Conservation (phyloP, 2,329 filamentous ascomycete species). For the Emmonsiellopsis sp. region DNA sequence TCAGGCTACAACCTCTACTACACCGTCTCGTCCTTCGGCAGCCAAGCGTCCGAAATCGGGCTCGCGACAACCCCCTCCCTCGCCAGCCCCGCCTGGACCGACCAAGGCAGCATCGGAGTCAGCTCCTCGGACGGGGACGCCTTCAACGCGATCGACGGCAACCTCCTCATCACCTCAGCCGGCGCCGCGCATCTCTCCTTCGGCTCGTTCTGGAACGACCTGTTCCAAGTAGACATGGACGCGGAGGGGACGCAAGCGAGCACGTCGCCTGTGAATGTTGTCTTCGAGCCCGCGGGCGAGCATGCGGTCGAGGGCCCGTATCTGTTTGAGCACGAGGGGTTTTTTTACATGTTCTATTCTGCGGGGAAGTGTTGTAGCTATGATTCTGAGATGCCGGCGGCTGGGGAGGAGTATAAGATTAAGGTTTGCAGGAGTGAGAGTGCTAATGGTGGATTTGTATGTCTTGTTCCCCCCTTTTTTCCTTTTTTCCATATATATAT, state of each 20-base stretch:
- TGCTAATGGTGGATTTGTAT: conserved; percentile 31
- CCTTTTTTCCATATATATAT: conserved; percentile 16
- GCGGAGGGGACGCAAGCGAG: too few relatives aligned
- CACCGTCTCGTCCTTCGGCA: conserved; percentile 54
- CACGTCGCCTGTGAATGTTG: conserved; percentile 40
- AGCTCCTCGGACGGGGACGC: conserved; percentile 30
- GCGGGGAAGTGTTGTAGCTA: conserved; percentile 54
- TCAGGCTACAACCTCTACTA: conserved; percentile 58
- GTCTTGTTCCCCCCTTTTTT: conserved; percentile 24
- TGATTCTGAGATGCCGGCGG: conserved; percentile 41
- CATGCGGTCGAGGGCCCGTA: conserved; percentile 51
- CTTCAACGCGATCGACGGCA: conserved; percentile 56
- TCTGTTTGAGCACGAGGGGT: conserved; percentile 46
- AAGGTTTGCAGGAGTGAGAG: conserved; percentile 52
- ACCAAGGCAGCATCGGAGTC: conserved; percentile 24
- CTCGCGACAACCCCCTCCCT: conserved; percentile 42
- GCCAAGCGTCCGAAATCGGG: conserved; percentile 54
- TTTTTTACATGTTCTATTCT: conserved; percentile 59
- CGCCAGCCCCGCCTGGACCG: conserved; percentile 24
- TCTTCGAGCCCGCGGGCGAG: conserved; percentile 43
- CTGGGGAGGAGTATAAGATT: conserved; percentile 58
- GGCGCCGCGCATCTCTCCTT: conserved; percentile 47
- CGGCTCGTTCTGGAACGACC: conserved; percentile 59
- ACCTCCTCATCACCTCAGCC: conserved; percentile 39
- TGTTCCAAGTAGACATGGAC: conserved; percentile 51